Evolutionary conservation across 2,329 filamentous ascomycete species (phyloP).

Genomic region (Bipolaris gigantea): DNA sequence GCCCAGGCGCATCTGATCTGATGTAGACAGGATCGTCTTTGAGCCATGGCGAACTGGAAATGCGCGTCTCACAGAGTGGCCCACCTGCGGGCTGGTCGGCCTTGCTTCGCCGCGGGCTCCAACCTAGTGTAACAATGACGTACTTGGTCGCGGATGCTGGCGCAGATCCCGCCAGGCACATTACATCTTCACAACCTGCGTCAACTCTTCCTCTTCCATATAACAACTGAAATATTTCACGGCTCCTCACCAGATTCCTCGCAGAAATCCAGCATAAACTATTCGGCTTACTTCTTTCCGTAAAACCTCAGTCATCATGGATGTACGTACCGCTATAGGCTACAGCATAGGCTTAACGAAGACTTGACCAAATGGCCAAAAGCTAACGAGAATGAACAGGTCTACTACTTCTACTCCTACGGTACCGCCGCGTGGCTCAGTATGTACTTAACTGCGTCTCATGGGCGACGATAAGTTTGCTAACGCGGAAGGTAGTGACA

Average conservation of each 20-base stretch:
- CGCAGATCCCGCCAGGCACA: conserved; percentile 12
- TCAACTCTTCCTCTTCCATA: conserved; percentile 2
- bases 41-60: conserved; percentile 6
- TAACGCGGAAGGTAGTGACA: conserved; percentile 31
- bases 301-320: conserved; percentile 3
- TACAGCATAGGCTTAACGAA: neutral
- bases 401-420: conserved; percentile 50
- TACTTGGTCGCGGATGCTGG: conserved; percentile 10
- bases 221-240: neutral
- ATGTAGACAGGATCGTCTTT: neutral
- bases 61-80: neutral
- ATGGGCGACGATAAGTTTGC: neutral
- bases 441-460: conserved; percentile 6
- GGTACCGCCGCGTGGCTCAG: conserved; percentile 49
- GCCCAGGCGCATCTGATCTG: neutral
- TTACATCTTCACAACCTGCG: conserved; percentile 3
- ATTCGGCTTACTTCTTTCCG: neutral
- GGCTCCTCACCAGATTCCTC: neutral
- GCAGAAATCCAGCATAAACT: neutral
- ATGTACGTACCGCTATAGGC: conserved; percentile 2
- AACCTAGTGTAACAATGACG: conserved; percentile 10
- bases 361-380: neutral
- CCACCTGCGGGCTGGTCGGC: neutral
- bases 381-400: conserved; percentile 34
- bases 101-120: conserved; percentile 1